Evolutionary conservation across 139 green algal genomes (phyloP), one percentile per base, ranked within the genome.

Genomic region (Auxenochlorella pyrenoidosa): DNA sequence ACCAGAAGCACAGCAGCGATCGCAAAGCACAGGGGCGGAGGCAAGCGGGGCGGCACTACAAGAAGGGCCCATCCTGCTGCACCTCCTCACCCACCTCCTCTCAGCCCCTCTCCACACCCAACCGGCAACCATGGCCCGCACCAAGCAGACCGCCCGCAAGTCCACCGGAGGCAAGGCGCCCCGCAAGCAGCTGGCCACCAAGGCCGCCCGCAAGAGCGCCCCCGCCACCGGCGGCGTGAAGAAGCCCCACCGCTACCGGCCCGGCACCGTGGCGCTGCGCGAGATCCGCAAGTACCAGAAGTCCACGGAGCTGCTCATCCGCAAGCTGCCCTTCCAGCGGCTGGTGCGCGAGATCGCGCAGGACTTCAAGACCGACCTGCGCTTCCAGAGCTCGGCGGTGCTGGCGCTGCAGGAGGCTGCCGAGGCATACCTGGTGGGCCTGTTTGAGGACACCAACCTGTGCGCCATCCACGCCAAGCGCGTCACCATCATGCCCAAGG

Each of bases 361-460:
- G 95, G 97, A 99, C 94, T 99, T 99, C 97, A 99, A 99, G 96
- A 99, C 97, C 72, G 97, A 99, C 95, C 94, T 99, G 91, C 94
- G 97, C 87, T 99, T 99, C 95, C 97, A 99, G 95, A 93, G 89
- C 88, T 95, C 93, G 58, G 97, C 97, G 34, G 96, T 99, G 58
- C 93, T 98, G 82, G 97, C 95, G 32, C 95, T 99, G 73, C 97
- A 99, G 93, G 97, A 99, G 93, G 97, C 97, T 47, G 95, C 96
- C 81, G 97, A 99, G 95, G 97, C 97, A 60, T 99, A 98, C 94
- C 93, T 99, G 90, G 97, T 99, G 51, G 97, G 97, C 86, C 93
- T 99, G 88, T 99, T 99, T 76, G 97, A 99, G 94, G 97, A 99
- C 94, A 99, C 97, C 90, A 99, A 99, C 94, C 90, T 99, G 90